phyloP scores from a whole-genome alignment of 495 filamentous ascomycete species.

The Lophiostoma macrostomum region DNA sequence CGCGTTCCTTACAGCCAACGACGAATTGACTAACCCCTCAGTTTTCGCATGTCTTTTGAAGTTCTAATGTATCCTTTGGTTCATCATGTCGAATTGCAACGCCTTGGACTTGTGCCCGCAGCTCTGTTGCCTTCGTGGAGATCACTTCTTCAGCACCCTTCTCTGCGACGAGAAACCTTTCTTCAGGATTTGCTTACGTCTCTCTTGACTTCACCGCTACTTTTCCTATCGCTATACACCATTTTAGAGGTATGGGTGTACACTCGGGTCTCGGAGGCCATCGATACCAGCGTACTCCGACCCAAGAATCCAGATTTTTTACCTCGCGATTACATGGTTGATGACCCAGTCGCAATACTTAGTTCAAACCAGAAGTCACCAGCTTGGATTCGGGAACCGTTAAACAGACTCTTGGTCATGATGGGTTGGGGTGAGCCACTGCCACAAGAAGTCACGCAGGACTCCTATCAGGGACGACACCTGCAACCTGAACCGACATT shows the following conservation, averaged over 20 bases:
- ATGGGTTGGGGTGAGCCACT: constrained; percentile 18
- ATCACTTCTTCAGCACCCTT: constrained; percentile 29
- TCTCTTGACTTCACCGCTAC: constrained; percentile 17
- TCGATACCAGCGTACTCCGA: constrained; percentile 10
- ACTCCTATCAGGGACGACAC: too few species aligned
- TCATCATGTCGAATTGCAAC: constrained; percentile 26
- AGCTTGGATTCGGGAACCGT: neutral
- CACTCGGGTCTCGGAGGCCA: constrained; percentile 12
- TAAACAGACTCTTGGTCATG: constrained; percentile 7
- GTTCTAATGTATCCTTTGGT: constrained; percentile 20
- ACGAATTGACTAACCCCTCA: constrained; percentile 1
- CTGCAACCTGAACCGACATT: too few species aligned
- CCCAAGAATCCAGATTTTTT: constrained; percentile 17
- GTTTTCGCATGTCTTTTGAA: constrained; percentile 17
- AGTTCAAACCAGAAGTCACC: constrained; percentile 5
- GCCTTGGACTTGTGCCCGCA: constrained; percentile 22
- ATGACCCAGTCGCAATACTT: constrained; percentile 8
- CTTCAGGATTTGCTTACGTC: neutral
- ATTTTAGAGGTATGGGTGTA: constrained; percentile 18
- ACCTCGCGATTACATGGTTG: constrained; percentile 4
- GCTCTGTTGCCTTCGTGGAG: constrained; percentile 12
- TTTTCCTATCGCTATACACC: constrained; percentile 17
- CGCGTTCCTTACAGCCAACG: neutral
- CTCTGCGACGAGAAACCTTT: constrained; percentile 3
- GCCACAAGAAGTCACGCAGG: neutral